phyloP scores from a whole-genome alignment of 208 protist species.

The Acanthamoeba rhysodes region DNA sequence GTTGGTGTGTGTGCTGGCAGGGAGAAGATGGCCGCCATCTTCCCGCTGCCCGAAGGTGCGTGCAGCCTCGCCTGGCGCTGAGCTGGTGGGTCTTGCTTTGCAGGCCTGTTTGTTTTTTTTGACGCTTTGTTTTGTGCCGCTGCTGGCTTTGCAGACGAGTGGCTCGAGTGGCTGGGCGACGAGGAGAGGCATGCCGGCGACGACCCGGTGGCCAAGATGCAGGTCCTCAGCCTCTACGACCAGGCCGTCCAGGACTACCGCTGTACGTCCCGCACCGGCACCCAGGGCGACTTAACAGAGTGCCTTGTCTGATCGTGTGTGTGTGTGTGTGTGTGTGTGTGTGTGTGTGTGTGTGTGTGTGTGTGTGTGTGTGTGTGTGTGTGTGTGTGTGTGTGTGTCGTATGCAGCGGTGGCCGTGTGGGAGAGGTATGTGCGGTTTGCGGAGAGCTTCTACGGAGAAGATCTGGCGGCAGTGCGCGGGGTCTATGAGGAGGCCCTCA shows the following conservation, averaged over 20 bases:
- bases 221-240: constrained; percentile 50
- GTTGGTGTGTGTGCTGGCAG: background rate
- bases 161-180: constrained; percentile 52
- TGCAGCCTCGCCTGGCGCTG: background rate
- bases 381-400: too few species aligned
- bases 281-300: background rate
- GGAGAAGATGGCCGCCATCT: constrained; percentile 56
- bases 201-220: constrained; percentile 4
- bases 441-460: background rate
- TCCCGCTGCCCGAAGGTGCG: constrained; percentile 47
- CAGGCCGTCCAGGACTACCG: constrained; percentile 48
- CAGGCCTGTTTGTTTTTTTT: background rate
- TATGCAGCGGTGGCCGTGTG: constrained; percentile 33
- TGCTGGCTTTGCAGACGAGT: constrained; percentile 22
- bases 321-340: background rate
- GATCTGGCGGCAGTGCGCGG: background rate
- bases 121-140: background rate
- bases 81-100: background rate
- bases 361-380: background rate
- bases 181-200: constrained; percentile 32
- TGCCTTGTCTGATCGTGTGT: too few species aligned
- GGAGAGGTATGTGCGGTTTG: constrained; percentile 60
- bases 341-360: background rate
- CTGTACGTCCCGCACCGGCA: background rate
- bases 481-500: constrained; percentile 54